These are phyloP conservation scores for Lachnellula arida DNA, from an alignment of 2,329 filamentous ascomycete species.

Conservation along the genomic window DNA sequence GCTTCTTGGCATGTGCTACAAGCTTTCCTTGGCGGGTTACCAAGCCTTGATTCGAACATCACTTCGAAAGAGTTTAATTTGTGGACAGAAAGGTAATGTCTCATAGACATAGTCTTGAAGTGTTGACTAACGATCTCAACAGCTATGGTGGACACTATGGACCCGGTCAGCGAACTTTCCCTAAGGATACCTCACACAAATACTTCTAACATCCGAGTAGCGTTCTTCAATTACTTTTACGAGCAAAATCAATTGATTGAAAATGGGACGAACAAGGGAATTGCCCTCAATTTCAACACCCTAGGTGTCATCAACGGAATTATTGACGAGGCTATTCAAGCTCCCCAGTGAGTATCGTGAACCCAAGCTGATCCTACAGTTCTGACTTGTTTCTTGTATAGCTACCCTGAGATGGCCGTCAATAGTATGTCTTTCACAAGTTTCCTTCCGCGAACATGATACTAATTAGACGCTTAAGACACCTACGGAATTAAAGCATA, in stretches of 20 bases:
- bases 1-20: conserved; percentile 52
- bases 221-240: conserved; percentile 53
- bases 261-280: conserved; percentile 45
- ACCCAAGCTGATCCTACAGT: background rate
- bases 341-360: conserved; percentile 20
- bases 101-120: background rate
- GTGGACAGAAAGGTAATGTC: conserved; percentile 49
- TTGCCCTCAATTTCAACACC: conserved; percentile 53
- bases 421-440: conserved; percentile 35
- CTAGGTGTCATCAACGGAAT: conserved; percentile 67
- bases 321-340: conserved; percentile 57
- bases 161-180: conserved; percentile 31
- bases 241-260: conserved; percentile 55
- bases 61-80: conserved; percentile 42
- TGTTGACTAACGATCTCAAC: conserved; percentile 7
- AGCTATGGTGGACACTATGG: conserved; percentile 66
- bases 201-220: conserved; percentile 8
- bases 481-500: conserved; percentile 35
- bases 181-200: background rate
- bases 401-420: conserved; percentile 34
- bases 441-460: background rate
- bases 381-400: background rate
- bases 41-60: conserved; percentile 30
- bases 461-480: conserved; percentile 24
- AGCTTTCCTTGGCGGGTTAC: conserved; percentile 46